These are phyloP conservation scores for Endothia cerciana DNA, from an alignment of 2,329 filamentous ascomycete species.

Conservation along the genomic window DNA sequence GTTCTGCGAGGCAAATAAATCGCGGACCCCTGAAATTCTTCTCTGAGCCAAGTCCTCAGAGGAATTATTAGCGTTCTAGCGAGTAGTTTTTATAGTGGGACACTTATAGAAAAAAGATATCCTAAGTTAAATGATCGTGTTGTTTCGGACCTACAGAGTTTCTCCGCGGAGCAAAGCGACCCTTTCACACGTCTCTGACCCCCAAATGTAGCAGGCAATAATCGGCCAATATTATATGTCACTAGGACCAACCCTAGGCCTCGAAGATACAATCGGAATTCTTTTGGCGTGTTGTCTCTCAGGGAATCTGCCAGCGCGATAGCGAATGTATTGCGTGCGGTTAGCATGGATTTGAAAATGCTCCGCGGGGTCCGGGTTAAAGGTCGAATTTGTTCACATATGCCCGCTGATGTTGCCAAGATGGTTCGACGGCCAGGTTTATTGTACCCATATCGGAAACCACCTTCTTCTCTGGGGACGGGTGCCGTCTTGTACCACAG, in stretches of 20 bases:
- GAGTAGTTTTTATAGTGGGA: no score
- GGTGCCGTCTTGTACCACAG: background rate
- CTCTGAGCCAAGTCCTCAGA: no score
- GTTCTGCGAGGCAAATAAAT: no score
- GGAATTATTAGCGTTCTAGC: no score
- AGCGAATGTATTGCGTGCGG: background rate
- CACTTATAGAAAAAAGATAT: no score
- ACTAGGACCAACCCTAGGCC: background rate
- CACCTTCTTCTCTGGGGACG: slow-evolving; percentile 26
- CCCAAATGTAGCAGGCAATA: no score
- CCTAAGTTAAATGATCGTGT: no score
- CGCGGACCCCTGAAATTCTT: no score
- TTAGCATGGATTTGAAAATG: background rate
- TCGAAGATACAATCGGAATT: background rate
- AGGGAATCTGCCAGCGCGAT: background rate
- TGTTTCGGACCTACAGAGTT: no score
- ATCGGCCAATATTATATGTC: no score
- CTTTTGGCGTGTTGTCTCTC: background rate
- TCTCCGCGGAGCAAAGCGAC: no score
- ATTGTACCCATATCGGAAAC: slow-evolving; percentile 10
- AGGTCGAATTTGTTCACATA: background rate
- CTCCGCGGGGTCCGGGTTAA: background rate
- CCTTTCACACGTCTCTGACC: no score
- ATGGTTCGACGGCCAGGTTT: background rate
- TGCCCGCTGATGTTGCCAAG: background rate